phyloP scores from a whole-genome alignment of 768 basidiomycete species.

The Leccinum pellstonianum region DNA sequence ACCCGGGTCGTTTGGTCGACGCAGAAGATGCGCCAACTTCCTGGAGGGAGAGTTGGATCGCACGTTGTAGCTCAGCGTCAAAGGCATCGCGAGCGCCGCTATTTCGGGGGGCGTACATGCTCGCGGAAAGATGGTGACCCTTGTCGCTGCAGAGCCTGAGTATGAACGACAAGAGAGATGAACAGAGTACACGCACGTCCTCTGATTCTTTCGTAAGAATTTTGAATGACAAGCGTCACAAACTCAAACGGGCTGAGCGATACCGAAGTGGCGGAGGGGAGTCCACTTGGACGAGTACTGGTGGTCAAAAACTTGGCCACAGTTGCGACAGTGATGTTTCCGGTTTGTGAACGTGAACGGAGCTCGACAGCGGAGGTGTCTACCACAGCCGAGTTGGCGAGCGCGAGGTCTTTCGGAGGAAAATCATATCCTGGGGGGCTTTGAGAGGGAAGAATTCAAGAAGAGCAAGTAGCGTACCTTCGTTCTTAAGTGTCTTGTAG shows the following conservation, averaged over 20 bases:
- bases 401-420: conserved; percentile 72
- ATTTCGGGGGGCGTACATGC: conserved; percentile 53
- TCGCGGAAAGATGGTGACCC: conserved; percentile 53
- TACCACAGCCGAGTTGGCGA: conserved; percentile 79
- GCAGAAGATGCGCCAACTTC: conserved; percentile 57
- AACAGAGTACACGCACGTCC: conserved; percentile 39
- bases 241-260: conserved; percentile 88
- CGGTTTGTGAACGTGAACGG: conserved; percentile 93
- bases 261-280: conserved; percentile 90
- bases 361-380: conserved; percentile 90
- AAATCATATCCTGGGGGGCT: conserved; percentile 66
- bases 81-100: conserved; percentile 56
- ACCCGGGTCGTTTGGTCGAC: conserved; percentile 56
- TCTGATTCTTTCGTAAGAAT: conserved; percentile 62
- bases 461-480: conserved; percentile 52
- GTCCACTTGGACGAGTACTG: conserved; percentile 83
- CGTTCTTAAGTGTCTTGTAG: conserved; percentile 71
- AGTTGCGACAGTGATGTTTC: conserved; percentile 98
- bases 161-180: neutral
- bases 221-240: conserved; percentile 88
- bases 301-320: conserved; percentile 95
- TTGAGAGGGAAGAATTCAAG: neutral
- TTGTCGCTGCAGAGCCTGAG: conserved; percentile 37
- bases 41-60: conserved; percentile 86
- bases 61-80: conserved; percentile 89